Percentiles rank a stretch among this genome's conserved stretches.
These are phyloP conservation scores for Arthrobotrys musiformis DNA, from an alignment of 2,329 filamentous ascomycete species.

Conservation along the genomic window DNA sequence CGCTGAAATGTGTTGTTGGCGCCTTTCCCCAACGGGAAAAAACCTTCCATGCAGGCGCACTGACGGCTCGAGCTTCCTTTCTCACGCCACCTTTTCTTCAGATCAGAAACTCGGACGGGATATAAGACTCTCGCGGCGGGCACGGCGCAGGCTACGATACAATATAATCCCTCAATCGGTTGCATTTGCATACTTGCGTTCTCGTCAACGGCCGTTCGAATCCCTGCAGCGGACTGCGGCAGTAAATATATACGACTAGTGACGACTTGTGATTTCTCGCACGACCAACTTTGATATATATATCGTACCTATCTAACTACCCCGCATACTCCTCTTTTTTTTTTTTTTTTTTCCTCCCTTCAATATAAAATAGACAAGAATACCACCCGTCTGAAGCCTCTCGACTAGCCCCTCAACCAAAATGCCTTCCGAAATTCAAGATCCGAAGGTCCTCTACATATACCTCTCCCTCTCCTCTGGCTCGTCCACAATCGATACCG, in stretches of 20 bases:
- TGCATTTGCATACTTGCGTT: neutral
- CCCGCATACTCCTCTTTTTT: slow-evolving; percentile 5
- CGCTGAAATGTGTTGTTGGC: too few species aligned
- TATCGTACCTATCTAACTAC: neutral
- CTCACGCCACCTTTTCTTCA: slow-evolving; percentile 29
- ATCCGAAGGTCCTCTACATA: slow-evolving; percentile 81
- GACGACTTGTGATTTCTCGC: neutral
- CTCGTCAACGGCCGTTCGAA: neutral
- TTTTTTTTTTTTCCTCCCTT: neutral
- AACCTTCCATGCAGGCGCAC: slow-evolving; percentile 38
- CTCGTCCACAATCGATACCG: slow-evolving; percentile 94
- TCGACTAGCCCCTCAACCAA: too few species aligned
- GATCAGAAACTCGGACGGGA: neutral
- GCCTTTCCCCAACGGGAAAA: too few species aligned
- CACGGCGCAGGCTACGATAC: neutral
- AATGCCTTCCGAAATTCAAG: slow-evolving; percentile 60
- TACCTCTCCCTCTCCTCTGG: slow-evolving; percentile 96
- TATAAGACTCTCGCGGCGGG: neutral
- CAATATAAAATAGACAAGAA: neutral
- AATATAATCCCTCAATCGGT: slow-evolving; percentile 4
- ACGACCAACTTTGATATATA: slow-evolving; percentile 17
- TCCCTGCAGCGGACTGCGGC: neutral
- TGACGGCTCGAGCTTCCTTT: slow-evolving; percentile 20
- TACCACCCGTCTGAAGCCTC: too few species aligned
- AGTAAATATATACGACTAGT: neutral